Percentiles rank a stretch among this genome's conserved stretches.
phyloP scores from a whole-genome alignment of 1,139 yeast species.

The Blastobotrys petasosporus region DNA sequence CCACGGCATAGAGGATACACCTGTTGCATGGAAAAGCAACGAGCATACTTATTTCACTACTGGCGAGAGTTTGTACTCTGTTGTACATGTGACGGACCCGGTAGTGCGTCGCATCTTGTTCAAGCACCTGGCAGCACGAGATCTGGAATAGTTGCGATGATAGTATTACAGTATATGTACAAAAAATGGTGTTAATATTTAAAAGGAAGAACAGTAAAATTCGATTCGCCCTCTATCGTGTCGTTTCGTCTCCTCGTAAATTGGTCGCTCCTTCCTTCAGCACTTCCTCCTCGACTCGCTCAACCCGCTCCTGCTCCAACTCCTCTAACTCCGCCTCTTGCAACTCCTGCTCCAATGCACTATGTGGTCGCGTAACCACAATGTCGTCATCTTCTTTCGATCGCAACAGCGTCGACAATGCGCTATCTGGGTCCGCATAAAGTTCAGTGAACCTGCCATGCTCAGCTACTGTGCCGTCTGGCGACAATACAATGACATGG shows the following conservation, averaged over 20 bases:
- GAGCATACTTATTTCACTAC: slow-evolving; percentile 20
- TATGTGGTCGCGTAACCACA: slow-evolving; percentile 5
- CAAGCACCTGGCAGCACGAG: slow-evolving; percentile 2
- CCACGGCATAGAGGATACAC: slow-evolving; percentile 28
- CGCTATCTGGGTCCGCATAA: slow-evolving; percentile 57
- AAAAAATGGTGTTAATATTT: neutral
- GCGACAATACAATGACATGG: slow-evolving; percentile 70
- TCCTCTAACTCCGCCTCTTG: slow-evolving; percentile 21
- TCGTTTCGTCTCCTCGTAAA: neutral
- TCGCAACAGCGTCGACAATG: slow-evolving; percentile 57
- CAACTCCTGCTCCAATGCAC: slow-evolving; percentile 14
- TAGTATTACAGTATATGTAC: neutral
- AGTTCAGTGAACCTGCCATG: slow-evolving; percentile 67
- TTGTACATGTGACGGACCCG: slow-evolving; percentile 13
- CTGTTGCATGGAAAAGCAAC: slow-evolving; percentile 29
- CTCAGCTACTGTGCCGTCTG: slow-evolving; percentile 76
- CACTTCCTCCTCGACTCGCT: neutral
- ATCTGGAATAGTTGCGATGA: neutral
- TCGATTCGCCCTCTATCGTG: neutral
- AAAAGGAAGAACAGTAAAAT: neutral
- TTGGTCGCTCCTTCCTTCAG: neutral
- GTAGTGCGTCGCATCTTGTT: neutral
- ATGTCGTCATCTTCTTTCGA: slow-evolving; percentile 35
- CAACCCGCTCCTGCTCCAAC: slow-evolving; percentile 13
- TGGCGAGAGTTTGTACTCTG: slow-evolving; percentile 26